A percentile compares a stretch with the other conserved stretches of the same genome.
Conservation (phyloP, 2,329 filamentous ascomycete species). For the Epicoccum nigrum region DNA sequence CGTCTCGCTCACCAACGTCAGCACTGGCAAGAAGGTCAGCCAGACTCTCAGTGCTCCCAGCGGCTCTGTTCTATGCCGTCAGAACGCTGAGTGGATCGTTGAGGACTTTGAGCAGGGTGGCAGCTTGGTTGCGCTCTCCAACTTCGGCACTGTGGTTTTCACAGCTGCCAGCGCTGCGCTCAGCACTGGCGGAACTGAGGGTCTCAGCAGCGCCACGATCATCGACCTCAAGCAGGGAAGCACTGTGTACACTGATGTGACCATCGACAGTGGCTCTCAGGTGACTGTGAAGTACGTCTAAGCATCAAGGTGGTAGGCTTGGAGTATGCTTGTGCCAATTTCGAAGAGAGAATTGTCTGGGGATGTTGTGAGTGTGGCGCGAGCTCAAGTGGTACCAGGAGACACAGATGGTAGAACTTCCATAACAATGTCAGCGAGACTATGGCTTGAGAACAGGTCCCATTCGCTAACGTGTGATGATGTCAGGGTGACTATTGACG, state of each 20-base stretch:
- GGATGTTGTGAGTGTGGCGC: too few species aligned
- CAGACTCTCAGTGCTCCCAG: slow-evolving; percentile 52
- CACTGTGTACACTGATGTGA: slow-evolving; percentile 29
- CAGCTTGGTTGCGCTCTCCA: slow-evolving; percentile 52
- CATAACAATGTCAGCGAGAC: too few species aligned
- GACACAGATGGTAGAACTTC: too few species aligned
- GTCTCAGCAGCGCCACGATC: slow-evolving; percentile 49
- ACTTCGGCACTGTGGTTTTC: slow-evolving; percentile 58
- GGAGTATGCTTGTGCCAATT: too few species aligned
- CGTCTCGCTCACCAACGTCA: slow-evolving; percentile 59
- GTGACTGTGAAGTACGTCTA: slow-evolving; percentile 18
- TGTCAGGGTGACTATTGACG: too few species aligned
- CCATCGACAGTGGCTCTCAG: slow-evolving; percentile 16
- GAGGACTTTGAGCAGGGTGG: slow-evolving; percentile 57
- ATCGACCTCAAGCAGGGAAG: slow-evolving; percentile 56
- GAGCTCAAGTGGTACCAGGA: too few species aligned
- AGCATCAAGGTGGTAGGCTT: too few species aligned
- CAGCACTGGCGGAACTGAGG: slow-evolving; percentile 33
- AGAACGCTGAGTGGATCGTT: slow-evolving; percentile 68
- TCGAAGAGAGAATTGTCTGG: too few species aligned
- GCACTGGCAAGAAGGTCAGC: slow-evolving; percentile 58
- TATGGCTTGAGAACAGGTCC: too few species aligned
- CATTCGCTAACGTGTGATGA: too few species aligned
- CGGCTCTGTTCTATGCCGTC: slow-evolving; percentile 16
- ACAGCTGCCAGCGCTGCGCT: slow-evolving; percentile 47